A percentile compares a stretch with the other conserved stretches of the same genome.
Conservation (phyloP, 1,139 yeast genomes). For the Kurtzmaniella quercitrusa region DNA sequence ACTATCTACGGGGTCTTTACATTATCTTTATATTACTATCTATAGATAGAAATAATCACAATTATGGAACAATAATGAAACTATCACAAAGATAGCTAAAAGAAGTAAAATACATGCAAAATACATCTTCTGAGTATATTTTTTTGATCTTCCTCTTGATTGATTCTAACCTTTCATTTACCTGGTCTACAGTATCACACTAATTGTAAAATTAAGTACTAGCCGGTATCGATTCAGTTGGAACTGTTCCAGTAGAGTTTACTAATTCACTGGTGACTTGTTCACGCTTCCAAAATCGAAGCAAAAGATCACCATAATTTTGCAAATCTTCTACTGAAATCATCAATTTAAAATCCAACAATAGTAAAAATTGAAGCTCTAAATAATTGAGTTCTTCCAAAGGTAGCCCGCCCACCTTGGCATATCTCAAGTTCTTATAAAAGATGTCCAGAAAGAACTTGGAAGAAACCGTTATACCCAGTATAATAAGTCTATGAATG, state of each 20-base stretch:
- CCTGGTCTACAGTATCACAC: background rate
- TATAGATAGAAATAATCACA: background rate
- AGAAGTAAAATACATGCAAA: too few species aligned
- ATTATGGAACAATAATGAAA: too few species aligned
- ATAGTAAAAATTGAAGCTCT: conserved; percentile 80
- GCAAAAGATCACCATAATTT: conserved; percentile 79
- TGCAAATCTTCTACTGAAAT: conserved; percentile 89
- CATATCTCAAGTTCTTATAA: conserved; percentile 92
- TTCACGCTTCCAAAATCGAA: conserved; percentile 80
- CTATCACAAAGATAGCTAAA: too few species aligned
- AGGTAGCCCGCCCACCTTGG: conserved; percentile 96
- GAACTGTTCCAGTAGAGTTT: conserved; percentile 3
- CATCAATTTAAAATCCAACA: conserved; percentile 83
- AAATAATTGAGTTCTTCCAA: conserved; percentile 88
- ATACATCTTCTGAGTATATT: too few species aligned
- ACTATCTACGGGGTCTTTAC: too few species aligned
- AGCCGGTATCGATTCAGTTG: background rate
- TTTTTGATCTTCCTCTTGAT: too few species aligned
- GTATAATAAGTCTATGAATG: conserved; percentile 87
- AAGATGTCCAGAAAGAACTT: conserved; percentile 95
- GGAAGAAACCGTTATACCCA: conserved; percentile 95
- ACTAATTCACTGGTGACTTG: conserved; percentile 39
- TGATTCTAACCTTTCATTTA: too few species aligned
- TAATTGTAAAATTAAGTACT: background rate
- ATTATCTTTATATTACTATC: too few species aligned